Conservation (phyloP, 2,329 filamentous ascomycete species). For the Meredithiella fracta region DNA sequence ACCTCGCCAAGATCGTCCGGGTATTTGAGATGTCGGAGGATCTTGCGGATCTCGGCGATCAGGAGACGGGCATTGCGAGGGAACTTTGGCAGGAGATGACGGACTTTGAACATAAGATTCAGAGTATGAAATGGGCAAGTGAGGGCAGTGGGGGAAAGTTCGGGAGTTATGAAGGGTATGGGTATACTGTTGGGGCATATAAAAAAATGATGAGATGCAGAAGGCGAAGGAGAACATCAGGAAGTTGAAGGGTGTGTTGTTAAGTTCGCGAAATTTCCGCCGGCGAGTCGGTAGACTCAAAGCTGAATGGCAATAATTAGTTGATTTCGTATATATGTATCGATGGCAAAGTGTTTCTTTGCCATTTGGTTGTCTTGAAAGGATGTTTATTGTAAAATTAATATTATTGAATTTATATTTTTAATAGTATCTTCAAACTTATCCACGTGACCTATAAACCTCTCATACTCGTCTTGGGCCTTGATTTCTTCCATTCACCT, state of each 20-base stretch:
- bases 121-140: conserved; percentile 2
- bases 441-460: too few species aligned
- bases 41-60: conserved; percentile 28
- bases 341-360: too few species aligned
- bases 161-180: conserved; percentile 7
- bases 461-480: too few species aligned
- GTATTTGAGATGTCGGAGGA: conserved; percentile 25
- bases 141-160: not conserved
- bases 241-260: conserved; percentile 60
- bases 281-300: not conserved
- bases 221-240: conserved; percentile 60
- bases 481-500: too few species aligned
- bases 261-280: conserved; percentile 61
- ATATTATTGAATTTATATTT: too few species aligned
- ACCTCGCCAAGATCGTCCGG: conserved; percentile 27
- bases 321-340: too few species aligned
- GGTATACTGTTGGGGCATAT: conserved; percentile 5
- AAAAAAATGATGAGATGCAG: conserved; percentile 47
- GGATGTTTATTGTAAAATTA: too few species aligned
- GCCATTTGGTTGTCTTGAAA: too few species aligned
- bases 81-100: conserved; percentile 14
- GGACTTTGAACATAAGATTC: conserved; percentile 10
- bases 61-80: conserved; percentile 9
- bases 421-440: too few species aligned
- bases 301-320: too few species aligned